Percentiles rank a stretch among this genome's conserved stretches.
These are phyloP conservation scores for Ustilago loliicola DNA, from an alignment of 1,284 basidiomycete genomes.

Conservation along the genomic window DNA sequence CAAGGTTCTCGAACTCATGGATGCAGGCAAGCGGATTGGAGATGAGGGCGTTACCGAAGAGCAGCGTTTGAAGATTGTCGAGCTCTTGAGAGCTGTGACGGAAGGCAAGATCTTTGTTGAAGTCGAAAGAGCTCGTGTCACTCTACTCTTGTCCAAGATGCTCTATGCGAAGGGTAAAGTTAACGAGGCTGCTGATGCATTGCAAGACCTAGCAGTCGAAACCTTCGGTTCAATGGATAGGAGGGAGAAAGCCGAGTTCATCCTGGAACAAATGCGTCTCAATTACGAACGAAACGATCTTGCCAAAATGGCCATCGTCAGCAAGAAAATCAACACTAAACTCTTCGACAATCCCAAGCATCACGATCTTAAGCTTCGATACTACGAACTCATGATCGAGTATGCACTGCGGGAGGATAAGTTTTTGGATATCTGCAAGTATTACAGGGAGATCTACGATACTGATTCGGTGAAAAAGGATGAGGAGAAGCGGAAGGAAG, in stretches of 20 bases:
- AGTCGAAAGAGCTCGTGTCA: constrained; percentile 91
- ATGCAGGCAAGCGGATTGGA: constrained; percentile 58
- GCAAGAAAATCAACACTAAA: constrained; percentile 92
- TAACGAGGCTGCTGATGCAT: constrained; percentile 68
- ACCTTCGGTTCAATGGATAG: constrained; percentile 99
- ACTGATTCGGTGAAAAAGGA: constrained; percentile 88
- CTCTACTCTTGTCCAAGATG: constrained; percentile 60
- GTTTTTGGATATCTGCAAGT: constrained; percentile 93
- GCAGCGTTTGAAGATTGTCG: constrained; percentile 69
- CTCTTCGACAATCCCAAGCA: constrained; percentile 85
- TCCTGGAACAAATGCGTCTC: constrained; percentile 97
- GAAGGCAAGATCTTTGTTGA: constrained; percentile 99
- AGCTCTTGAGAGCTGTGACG: constrained; percentile 89
- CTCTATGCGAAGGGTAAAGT: constrained; percentile 61
- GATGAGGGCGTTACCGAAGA: constrained; percentile 54
- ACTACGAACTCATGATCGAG: constrained; percentile 95
- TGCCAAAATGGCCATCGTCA: constrained; percentile 89
- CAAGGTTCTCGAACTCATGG: constrained; percentile 57
- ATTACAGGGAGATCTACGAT: constrained; percentile 96
- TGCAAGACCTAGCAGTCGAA: constrained; percentile 96
- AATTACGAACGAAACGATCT: constrained; percentile 83
- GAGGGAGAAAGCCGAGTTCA: constrained; percentile 97
- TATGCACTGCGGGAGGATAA: constrained; percentile 85
- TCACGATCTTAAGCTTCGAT: constrained; percentile 94
- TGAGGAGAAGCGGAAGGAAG: constrained; percentile 57